Base-by-base conservation (phyloP, 2,329 filamentous ascomycete genomes). In the Exophiala mesophila region DNA sequence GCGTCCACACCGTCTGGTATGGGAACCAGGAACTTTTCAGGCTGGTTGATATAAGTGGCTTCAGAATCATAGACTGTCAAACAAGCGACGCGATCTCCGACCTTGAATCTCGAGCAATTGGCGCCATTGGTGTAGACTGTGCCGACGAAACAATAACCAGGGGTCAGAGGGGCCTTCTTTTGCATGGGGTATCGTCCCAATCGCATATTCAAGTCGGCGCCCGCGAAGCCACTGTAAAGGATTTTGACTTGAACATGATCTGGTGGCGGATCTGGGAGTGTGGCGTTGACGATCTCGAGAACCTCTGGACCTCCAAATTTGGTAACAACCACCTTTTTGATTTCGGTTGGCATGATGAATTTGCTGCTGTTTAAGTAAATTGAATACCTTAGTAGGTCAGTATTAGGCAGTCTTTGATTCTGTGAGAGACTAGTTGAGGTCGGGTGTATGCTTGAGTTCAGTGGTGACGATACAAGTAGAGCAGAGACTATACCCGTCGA, bases 171-270 rank as follows among this genome's bases (percentile, higher is more conserved):
- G 0, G 71, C 65, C 8, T 60, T 57, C 39, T 54, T 65, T 49
- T 73, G 69, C 41, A 68, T 49, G 1, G 70, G 70, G 47, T 74
- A 74, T n/a, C 48, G 50, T 41, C 72, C 71, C 15, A 64, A 57
- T 16, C 71, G 67, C 72, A 74, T 74, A 48, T 67, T 66, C 55
- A 73, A 63, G 52, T 75, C 72, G 45, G 63, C 57, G 24, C 72
- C 72, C 1, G 63, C 62, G 58, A 75, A 73, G 36, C 68, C 67
- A 2, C 70, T 55, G 57, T 72, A 72, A 41, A 71, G 54, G 44
- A 72, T 65, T 36, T 66, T 64, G 44, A 73, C 61, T 37, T 71
- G 72, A 18, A 74, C 71, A 41, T 76, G 60, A 19, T 64, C 55
- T 6, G 63, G 58, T 9, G 61, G 55, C 15, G 72, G 72, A 4